Base-by-base conservation (phyloP, 306 rosid species). In the Acacia melanoxylon region DNA sequence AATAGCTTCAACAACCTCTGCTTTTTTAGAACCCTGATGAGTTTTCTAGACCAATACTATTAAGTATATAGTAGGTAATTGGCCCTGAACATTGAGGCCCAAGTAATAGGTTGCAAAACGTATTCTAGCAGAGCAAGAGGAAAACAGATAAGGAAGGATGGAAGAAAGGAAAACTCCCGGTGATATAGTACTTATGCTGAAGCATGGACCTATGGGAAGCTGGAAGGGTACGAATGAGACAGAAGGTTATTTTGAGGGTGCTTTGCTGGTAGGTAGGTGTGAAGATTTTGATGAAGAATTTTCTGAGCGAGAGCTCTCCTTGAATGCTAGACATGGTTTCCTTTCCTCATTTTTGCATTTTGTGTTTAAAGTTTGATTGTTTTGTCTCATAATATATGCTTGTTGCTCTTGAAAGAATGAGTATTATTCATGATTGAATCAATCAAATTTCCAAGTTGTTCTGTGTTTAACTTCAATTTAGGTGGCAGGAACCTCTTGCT, bases 1-100 rank as follows among this genome's bases (percentile, higher is more conserved):
- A 48, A 48, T 48, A 48, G 49, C 54, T 63, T 83, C 46, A 77
- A 74, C 25, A 70, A 72, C 70, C 62, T 59, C 19, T 71, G 37
- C 51, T 4, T 24, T 5, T 33, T 22, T 54, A 46, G 45, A 75
- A 40, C 58, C 79, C 68, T 25, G 20, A 62, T 25, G 40, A 27
- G 68, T 27, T 13, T 62, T 27, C 40, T 1, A 12, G 19, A 8
- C 19, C 37, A 27, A 63, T 14, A 6, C 41, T 29, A 13, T 14
- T 2, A 63, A 63, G 35, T 13, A 14, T 29, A 14, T 62, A 25
- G 40, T 27, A 4, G 35, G 40, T 12, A 25, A 61, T 13, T 29
- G 40, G 20, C 35, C 40, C 68, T 5, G 19, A 13, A 62, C 6
- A 11, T 27, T 62, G 20, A 25, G 20, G 68, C 68, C 68, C 40